Conservation (phyloP, 148 eudicot species). For the Beta vulgaris region DNA sequence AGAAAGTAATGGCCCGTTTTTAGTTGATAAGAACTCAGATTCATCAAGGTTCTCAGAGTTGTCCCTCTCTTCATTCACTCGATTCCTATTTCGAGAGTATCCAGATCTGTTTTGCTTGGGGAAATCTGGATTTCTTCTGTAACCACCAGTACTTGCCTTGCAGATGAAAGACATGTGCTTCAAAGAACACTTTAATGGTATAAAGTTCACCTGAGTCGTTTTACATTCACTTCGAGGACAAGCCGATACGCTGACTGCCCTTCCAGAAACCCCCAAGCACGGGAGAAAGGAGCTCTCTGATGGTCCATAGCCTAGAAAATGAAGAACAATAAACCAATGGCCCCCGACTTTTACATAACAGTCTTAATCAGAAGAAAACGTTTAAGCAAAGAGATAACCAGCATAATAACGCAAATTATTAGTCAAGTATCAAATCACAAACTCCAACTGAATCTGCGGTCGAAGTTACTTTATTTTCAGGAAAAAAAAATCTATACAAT, state of each 20-base stretch:
- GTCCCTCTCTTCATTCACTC: conserved; percentile 66
- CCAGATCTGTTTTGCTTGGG: conserved; percentile 64
- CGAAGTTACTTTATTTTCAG: not conserved
- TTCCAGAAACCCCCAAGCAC: conserved; percentile 56
- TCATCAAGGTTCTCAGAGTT: conserved; percentile 60
- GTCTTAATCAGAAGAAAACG: not conserved
- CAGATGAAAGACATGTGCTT: conserved; percentile 49
- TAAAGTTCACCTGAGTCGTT: conserved; percentile 33
- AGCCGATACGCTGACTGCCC: conserved; percentile 38
- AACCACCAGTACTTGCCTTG: conserved; percentile 54
- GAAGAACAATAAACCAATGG: not conserved
- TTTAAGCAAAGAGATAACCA: not conserved
- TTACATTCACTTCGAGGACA: conserved; percentile 34
- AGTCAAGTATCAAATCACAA: not conserved
- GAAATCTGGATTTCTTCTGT: conserved; percentile 69
- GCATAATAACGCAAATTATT: not conserved
- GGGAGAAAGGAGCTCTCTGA: conserved; percentile 59
- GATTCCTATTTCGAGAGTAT: conserved; percentile 59
- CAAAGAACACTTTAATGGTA: conserved; percentile 34
- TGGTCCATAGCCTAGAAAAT: conserved; percentile 53
- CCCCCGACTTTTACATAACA: not conserved
- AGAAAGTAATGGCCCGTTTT: conserved; percentile 68
- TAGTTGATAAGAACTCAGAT: conserved; percentile 59
- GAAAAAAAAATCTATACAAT: not conserved
- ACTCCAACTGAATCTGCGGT: not conserved